phyloP scores from a whole-genome alignment of 805 yeast genomes.

The Pichia pseudocactophila region DNA sequence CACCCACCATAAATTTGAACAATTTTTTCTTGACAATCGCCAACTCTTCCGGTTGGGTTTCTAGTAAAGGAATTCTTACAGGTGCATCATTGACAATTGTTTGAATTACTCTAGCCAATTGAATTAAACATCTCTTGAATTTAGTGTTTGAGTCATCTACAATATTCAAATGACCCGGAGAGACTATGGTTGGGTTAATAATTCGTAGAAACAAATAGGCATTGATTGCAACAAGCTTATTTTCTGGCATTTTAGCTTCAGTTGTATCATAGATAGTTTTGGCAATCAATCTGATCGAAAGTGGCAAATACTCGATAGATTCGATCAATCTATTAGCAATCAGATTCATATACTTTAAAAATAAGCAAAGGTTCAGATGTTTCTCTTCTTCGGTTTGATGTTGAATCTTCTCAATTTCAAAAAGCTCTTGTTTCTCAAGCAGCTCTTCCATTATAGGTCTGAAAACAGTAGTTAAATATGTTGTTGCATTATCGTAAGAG shows the following conservation, averaged over 20 bases:
- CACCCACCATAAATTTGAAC: conserved; percentile 31
- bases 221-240: conserved; percentile 66
- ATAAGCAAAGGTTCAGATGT: conserved; percentile 35
- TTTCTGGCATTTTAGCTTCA: conserved; percentile 53
- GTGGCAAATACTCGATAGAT: conserved; percentile 54
- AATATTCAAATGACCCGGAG: conserved; percentile 55
- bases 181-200: conserved; percentile 82
- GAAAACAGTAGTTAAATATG: conserved; percentile 45
- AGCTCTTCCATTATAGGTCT: conserved; percentile 50
- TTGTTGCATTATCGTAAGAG: conserved; percentile 57
- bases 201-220: conserved; percentile 77
- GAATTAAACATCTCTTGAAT: conserved; percentile 56
- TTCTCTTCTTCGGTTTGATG: conserved; percentile 30
- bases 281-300: conserved; percentile 64
- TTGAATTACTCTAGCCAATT: conserved; percentile 77
- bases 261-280: conserved; percentile 52
- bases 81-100: conserved; percentile 79
- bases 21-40: conserved; percentile 31
- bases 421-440: conserved; percentile 37
- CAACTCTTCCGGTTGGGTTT: conserved; percentile 33
- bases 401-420: conserved; percentile 40
- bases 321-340: conserved; percentile 51
- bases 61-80: conserved; percentile 51
- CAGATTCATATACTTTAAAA: conserved; percentile 46
- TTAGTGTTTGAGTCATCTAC: conserved; percentile 11